Percentiles rank a stretch among this genome's conserved stretches.
Conservation (phyloP, 2,329 filamentous ascomycete species). For the Diaporthe velutina region DNA sequence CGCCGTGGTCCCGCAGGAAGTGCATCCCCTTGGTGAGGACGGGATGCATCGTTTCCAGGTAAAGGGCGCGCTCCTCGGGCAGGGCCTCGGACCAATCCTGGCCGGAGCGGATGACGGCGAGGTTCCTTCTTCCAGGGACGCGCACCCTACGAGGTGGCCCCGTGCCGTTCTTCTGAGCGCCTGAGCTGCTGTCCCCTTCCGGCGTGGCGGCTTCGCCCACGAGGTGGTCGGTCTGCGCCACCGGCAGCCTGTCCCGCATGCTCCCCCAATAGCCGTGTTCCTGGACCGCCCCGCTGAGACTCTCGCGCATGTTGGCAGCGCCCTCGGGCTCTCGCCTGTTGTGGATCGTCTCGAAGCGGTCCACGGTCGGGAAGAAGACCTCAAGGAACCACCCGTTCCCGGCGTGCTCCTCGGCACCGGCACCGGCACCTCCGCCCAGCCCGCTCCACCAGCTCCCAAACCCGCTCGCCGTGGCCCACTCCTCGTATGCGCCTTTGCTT, state of each 20-base stretch:
- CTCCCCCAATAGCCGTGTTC: conserved; percentile 62
- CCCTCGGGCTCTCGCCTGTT: conserved; percentile 55
- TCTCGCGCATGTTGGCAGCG: conserved; percentile 54
- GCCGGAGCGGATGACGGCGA: conserved; percentile 58
- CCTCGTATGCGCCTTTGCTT: conserved; percentile 44
- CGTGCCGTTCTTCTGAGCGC: background rate
- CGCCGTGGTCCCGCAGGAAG: conserved; percentile 57
- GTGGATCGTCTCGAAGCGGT: conserved; percentile 59
- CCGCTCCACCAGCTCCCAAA: conserved; percentile 55
- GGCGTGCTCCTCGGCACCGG: too few species aligned
- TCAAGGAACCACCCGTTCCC: conserved; percentile 58
- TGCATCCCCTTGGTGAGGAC: conserved; percentile 57
- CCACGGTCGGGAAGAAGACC: conserved; percentile 54
- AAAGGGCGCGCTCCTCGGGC: conserved; percentile 56
- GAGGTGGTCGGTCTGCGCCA: conserved; percentile 53
- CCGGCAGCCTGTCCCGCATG: conserved; percentile 58
- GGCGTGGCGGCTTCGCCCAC: conserved; percentile 42
- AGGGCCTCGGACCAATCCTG: conserved; percentile 58
- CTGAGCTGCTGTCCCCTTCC: background rate
- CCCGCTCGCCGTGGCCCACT: conserved; percentile 51
- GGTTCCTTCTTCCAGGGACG: conserved; percentile 54
- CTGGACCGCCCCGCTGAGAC: conserved; percentile 51
- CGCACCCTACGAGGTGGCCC: conserved; percentile 42
- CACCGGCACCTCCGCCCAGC: conserved; percentile 42
- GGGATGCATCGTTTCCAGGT: conserved; percentile 59